These are phyloP conservation scores for Fagopyrum tataricum DNA, from an alignment of 148 eudicot species.

Conservation along the genomic window DNA sequence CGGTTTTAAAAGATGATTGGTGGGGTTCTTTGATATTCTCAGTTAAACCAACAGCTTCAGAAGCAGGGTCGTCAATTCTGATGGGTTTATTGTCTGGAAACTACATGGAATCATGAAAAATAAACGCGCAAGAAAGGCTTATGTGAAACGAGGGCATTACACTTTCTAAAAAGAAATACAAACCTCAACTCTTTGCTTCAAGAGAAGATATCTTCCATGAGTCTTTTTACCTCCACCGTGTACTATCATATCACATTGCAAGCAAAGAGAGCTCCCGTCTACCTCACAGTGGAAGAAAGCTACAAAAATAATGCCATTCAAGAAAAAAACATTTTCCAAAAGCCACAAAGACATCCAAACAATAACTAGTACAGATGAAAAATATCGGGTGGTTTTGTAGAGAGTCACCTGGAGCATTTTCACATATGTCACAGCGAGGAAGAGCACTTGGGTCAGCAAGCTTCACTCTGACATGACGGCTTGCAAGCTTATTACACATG, in stretches of 20 bases:
- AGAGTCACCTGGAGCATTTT: neutral
- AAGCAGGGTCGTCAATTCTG: slow-evolving; percentile 21
- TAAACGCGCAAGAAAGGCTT: neutral
- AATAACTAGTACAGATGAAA: too few species aligned
- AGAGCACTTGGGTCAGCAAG: slow-evolving; percentile 68
- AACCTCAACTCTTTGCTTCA: slow-evolving; percentile 80
- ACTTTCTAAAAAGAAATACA: slow-evolving; percentile 11
- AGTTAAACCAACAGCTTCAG: slow-evolving; percentile 8
- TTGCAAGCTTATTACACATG: slow-evolving; percentile 78
- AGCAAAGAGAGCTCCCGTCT: slow-evolving; percentile 81
- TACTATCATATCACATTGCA: slow-evolving; percentile 83
- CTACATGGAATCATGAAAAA: slow-evolving; percentile 7
- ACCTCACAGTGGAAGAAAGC: slow-evolving; percentile 82
- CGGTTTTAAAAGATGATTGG: slow-evolving; percentile 19
- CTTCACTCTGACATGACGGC: slow-evolving; percentile 73
- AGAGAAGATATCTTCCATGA: slow-evolving; percentile 59
- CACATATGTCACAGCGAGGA: slow-evolving; percentile 72
- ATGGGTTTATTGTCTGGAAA: slow-evolving; percentile 20
- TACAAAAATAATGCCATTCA: slow-evolving; percentile 16
- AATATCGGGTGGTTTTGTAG: neutral
- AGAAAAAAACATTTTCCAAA: neutral
- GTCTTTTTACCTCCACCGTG: slow-evolving; percentile 77
- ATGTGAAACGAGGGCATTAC: neutral
- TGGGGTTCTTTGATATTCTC: slow-evolving; percentile 19
- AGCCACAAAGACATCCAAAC: neutral